These are phyloP conservation scores for Colletotrichum karsti DNA, from an alignment of 2,329 filamentous ascomycete species.

Conservation along the genomic window DNA sequence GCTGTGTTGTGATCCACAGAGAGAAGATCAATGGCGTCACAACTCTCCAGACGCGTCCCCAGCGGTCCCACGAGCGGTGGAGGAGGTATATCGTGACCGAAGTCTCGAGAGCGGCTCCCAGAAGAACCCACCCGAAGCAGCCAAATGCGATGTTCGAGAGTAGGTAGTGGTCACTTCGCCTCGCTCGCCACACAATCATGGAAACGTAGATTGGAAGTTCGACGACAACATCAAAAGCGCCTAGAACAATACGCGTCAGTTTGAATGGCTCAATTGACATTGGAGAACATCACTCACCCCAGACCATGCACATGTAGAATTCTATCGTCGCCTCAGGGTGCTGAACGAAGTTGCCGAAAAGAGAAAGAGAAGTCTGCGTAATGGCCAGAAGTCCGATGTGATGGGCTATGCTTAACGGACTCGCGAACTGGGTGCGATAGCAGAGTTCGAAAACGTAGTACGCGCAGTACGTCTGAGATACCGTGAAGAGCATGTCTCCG, in stretches of 20 bases:
- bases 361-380: constrained; percentile 23
- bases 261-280: rapidly evolving
- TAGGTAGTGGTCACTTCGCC: constrained; percentile 2
- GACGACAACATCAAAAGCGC: constrained; percentile 20
- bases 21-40: constrained; percentile 25
- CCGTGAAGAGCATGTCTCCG: constrained; percentile 27
- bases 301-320: constrained; percentile 30
- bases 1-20: constrained; percentile 27
- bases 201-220: constrained; percentile 25
- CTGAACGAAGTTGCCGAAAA: constrained; percentile 14
- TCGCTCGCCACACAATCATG: constrained; percentile 27
- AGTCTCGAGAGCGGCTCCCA: constrained; percentile 9
- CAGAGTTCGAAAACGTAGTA: constrained; percentile 32
- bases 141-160: constrained; percentile 9
- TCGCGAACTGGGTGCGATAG: constrained; percentile 28
- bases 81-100: constrained; percentile 26
- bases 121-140: constrained; percentile 13
- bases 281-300: constrained; percentile 2
- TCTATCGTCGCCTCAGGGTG: constrained; percentile 24
- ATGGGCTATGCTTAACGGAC: constrained; percentile 28
- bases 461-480: constrained; percentile 26
- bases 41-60: constrained; percentile 21
- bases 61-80: constrained; percentile 26
- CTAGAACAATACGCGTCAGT: neutral
- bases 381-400: constrained; percentile 29